Evolutionary conservation across 352 stramenopile genomes (phyloP), one percentile per base, ranked within the genome.

Genomic region (Globisporangium nagaii): DNA sequence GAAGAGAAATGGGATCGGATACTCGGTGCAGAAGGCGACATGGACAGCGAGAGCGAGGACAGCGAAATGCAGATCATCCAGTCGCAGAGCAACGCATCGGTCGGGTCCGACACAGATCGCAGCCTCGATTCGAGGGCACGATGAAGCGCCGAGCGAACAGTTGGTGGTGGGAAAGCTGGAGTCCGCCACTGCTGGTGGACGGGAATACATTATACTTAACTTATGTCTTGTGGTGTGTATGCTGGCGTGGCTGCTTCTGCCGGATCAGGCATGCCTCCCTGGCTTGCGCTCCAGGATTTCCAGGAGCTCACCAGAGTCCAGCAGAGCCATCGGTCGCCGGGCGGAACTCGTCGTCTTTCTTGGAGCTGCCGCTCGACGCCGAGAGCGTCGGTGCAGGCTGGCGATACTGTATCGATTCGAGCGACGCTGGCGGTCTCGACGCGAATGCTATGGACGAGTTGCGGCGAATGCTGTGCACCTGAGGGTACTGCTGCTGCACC

Each of bases 1-100:
- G 79, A 90, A 64, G 76, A 86, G 44, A 90, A 90, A 56, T 90
- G 79, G 79, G 79, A 90, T 60, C 70, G 69, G 25, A 90, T 90
- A 45, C 64, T 90, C 27, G 70, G 60, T 20, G 52, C 39, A 10
- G 65, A 85, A 42, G 53, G 80, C 15, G 64, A 70, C 27, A 48
- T 53, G 12, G 39, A 41, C 9, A 57, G 45, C 20, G 58, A 42
- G 15, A 28, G 32, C 30, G 52, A 19, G 19, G 46, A 30, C 9
- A 50, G 37, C 36, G 32, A 50, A 31, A 57, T 52, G 36, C 39
- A 57, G 39, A 36, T 43, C 32, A 42, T 36, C 4, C 30, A 50
- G 31, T 56, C 47, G n/a, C 37, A 62, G 39, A 41, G 31, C 40
- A 55, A 25, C 13, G 35, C 35, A 15, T 56, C 45, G 10, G 31